Conservation (phyloP, 75 land plant species). For the Picea glauca region DNA sequence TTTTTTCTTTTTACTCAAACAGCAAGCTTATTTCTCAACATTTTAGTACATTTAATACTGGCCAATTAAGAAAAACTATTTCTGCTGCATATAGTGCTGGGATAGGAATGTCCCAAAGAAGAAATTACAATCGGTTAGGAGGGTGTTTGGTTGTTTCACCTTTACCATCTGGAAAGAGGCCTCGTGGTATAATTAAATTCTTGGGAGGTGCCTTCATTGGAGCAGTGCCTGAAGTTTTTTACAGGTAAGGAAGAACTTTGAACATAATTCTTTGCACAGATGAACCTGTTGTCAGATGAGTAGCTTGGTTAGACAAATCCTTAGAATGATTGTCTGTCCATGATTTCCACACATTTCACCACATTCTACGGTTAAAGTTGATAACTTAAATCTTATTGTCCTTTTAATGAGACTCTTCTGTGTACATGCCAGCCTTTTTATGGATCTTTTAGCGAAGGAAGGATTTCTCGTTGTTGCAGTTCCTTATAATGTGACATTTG, state of each 20-base stretch:
- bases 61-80: not conserved
- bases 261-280: not conserved
- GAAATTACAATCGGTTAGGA: slow-evolving; percentile 33
- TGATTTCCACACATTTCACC: not conserved
- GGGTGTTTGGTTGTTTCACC: slow-evolving; percentile 69
- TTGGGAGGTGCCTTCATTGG: slow-evolving; percentile 96
- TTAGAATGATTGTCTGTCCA: not conserved
- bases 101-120: slow-evolving; percentile 9
- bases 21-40: not conserved
- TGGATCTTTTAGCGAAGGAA: slow-evolving; percentile 76
- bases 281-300: not conserved
- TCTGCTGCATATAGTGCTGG: slow-evolving; percentile 11
- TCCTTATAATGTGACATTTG: slow-evolving; percentile 90
- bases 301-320: not conserved
- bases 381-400: not conserved
- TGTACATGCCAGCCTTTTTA: slow-evolving; percentile 51
- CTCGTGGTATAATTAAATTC: slow-evolving; percentile 68
- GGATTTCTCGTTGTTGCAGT: slow-evolving; percentile 83
- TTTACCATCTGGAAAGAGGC: slow-evolving; percentile 22
- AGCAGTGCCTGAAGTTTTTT: slow-evolving; percentile 85
- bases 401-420: not conserved
- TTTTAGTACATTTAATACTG: not conserved
- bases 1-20: not conserved
- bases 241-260: slow-evolving; percentile 41
- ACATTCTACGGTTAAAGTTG: not conserved